These are phyloP conservation scores for Pleurotus cornucopiae DNA, from an alignment of 768 basidiomycete species.

Conservation along the genomic window DNA sequence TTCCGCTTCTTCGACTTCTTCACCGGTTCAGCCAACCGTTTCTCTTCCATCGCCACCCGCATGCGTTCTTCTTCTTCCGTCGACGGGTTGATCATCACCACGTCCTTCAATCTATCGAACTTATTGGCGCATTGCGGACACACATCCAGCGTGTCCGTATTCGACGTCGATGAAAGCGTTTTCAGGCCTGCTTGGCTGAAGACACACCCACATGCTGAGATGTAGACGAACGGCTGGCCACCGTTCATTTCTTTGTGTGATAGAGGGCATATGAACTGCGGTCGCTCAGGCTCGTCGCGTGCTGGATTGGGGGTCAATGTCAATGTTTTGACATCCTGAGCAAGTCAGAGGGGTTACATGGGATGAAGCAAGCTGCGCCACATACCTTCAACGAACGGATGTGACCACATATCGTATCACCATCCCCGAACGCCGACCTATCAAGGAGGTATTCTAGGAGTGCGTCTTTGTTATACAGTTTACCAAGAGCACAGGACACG, in stretches of 20 bases:
- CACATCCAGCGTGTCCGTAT: slow-evolving; percentile 39
- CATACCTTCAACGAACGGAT: slow-evolving; percentile 85
- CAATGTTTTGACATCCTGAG: slow-evolving; percentile 83
- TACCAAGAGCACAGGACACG: slow-evolving; percentile 89
- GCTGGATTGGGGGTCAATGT: slow-evolving; percentile 63
- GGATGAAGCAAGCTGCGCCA: slow-evolving; percentile 7
- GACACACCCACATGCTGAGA: slow-evolving; percentile 84
- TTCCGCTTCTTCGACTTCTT: slow-evolving; percentile 70
- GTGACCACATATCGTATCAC: slow-evolving; percentile 88
- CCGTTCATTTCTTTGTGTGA: slow-evolving; percentile 96
- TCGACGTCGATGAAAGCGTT: slow-evolving; percentile 43
- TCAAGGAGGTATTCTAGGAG: slow-evolving; percentile 89
- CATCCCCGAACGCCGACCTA: slow-evolving; percentile 82
- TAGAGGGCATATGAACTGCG: slow-evolving; percentile 87
- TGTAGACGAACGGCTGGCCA: slow-evolving; percentile 79
- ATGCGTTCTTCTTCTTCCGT: slow-evolving; percentile 62
- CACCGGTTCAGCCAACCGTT: slow-evolving; percentile 49
- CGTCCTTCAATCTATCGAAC: slow-evolving; percentile 52
- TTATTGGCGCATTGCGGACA: slow-evolving; percentile 79
- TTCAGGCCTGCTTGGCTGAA: slow-evolving; percentile 84
- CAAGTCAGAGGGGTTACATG: not conserved
- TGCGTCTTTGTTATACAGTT: slow-evolving; percentile 95
- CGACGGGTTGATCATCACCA: slow-evolving; percentile 66
- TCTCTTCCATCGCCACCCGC: slow-evolving; percentile 50
- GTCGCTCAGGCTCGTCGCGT: slow-evolving; percentile 35